Evolutionary conservation across 441 rosid species (phyloP), one percentile per base, ranked within the genome.

Genomic region (Euphorbia neoarborescens): DNA sequence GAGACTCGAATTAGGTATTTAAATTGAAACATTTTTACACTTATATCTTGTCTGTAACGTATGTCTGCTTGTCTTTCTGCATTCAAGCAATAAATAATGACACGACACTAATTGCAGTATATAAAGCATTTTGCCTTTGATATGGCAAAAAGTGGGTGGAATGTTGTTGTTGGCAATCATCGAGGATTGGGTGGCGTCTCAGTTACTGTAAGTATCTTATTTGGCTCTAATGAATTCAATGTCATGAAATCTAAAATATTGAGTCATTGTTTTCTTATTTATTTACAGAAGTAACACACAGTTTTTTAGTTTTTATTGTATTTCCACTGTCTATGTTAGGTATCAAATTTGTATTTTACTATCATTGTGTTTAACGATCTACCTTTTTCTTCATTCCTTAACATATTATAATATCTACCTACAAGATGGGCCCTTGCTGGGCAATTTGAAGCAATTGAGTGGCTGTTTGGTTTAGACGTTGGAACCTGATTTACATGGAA

Each of bases 101-200:
- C 67, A 14, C 19, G 60, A 40, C 72, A 66, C 70, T 75, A 72
- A 19, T 72, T 69, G 69, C 80, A 90, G 96, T 90, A 89, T 70
- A 68, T 92, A 27, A 89, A 86, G 84, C 91, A 92, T 73, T 82
- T 89, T 70, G 90, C 83, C 19, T 86, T 82, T 71, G 62, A 44
- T 68, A 80, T 81, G 57, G 94, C 91, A 30, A 85, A 79, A 73
- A 61, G 68, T 3, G 91, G 98, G 58, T 87, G 90, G 89, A 84
- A 88, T 78, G 89, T 90, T 85, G 96, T 90, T 83, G 85, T 92
- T 32, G 79, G 88, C 85, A 92, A 90, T 75, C 98, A 92, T 78
- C 79, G 93, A 71, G 98, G 98, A 73, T 58, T 92, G 63, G 96
- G 93, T 0, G 98, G 94, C 53, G 85, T 92, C 72, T 86, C 96